Base-by-base conservation (phyloP, 441 rosid species). In the Flueggea neowawraea region DNA sequence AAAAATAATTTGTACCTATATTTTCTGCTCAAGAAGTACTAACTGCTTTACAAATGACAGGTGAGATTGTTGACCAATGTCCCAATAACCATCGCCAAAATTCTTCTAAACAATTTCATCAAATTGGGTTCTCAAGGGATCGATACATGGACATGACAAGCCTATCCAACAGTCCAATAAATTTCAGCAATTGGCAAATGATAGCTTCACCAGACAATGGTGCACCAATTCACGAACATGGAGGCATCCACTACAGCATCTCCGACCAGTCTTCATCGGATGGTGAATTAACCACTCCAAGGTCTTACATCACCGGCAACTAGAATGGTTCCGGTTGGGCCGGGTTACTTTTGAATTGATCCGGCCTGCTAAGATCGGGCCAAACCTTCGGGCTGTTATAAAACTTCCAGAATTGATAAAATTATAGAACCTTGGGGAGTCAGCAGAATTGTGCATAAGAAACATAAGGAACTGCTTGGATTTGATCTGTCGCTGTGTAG, bases 231-330 rank as follows among this genome's bases (percentile, higher is more conserved):
- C 84, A 69, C 11, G 66, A 47, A 10, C 50, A 47, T 9, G 14
- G n/a, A 14, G 61, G 54, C 10, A 15, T 75, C 16, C 57, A 63
- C 7, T 81, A 74, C 39, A 69, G 68, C 69, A 61, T 71, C 39
- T 62, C 73, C 0, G 83, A 11, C 14, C 14, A 72, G 67, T 69
- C 87, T 13, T 78, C 80, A 11, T 73, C 85, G 0, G 75, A 81
- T 1, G 70, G 70, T 32, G 86, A 78, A 52, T 58, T 67, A 15
- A 71, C 79, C 39, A 73, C 82, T 10, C 32, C 75, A 11, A 63
- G 60, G 52, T 56, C 75, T 12, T 78, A 61, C 31, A 45, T 73
- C 32, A 66, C 67, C 47, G 39, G 70, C 3, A 64, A 50, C 15
- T 60, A 31, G 22, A 28, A 54, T 54, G 39, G 22, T 4, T 3